Percentiles rank a stretch among this genome's conserved stretches.
Conservation (phyloP, 371 early-diverging fungal species). For the Dinochytrium kinnereticum region DNA sequence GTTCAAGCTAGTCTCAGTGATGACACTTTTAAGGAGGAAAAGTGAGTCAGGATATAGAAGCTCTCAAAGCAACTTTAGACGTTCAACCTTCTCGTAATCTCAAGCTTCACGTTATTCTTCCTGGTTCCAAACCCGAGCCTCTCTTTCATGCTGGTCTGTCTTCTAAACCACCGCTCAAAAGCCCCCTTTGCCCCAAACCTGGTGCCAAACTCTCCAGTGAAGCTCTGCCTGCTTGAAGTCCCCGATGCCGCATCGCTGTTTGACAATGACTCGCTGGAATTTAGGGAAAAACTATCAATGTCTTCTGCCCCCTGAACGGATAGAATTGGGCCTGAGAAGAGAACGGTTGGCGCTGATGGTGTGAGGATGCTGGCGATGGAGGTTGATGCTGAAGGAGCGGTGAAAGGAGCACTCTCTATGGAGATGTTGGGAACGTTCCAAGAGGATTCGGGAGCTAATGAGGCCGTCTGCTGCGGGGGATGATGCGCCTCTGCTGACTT, state of each 20-base stretch:
- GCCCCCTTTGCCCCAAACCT: too few relatives aligned
- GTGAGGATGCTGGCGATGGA: neutral
- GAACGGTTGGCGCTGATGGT: neutral
- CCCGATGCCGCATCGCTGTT: too few relatives aligned
- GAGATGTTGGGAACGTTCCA: too few relatives aligned
- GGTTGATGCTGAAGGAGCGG: neutral
- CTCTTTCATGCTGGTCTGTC: neutral
- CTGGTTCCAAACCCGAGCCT: neutral
- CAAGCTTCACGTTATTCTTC: neutral
- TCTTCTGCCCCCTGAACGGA: neutral
- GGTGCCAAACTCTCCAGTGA: neutral
- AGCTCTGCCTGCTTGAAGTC: neutral
- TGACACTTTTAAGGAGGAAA: neutral
- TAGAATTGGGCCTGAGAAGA: slow-evolving; percentile 5
- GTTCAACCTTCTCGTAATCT: slow-evolving; percentile 7
- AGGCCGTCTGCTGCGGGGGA: too few relatives aligned
- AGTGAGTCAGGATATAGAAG: too few relatives aligned
- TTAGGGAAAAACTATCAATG: neutral
- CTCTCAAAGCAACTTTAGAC: neutral
- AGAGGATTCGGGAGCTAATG: too few relatives aligned
- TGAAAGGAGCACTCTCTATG: too few relatives aligned
- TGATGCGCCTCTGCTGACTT: too few relatives aligned
- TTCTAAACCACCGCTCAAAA: neutral
- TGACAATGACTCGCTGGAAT: too few relatives aligned
- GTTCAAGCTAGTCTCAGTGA: slow-evolving; percentile 1